A percentile compares a stretch with the other conserved stretches of the same genome.
Evolutionary conservation across 371 early-diverging fungal species (phyloP).

Genomic region (Mucor sp.): DNA sequence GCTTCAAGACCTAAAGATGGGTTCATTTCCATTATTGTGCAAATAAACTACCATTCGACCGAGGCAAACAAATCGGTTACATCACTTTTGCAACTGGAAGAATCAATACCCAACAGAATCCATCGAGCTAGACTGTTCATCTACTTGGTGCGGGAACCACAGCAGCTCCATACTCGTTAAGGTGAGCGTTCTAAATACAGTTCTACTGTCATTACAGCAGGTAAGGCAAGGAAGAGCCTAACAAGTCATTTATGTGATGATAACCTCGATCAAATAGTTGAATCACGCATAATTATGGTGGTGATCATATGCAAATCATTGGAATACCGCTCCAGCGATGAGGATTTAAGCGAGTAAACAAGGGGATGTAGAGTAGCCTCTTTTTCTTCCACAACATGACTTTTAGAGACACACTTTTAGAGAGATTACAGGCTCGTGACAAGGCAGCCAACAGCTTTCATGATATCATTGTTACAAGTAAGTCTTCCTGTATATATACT

Average conservation of each 20-base stretch:
- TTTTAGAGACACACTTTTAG: constrained; percentile 23
- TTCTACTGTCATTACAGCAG: neutral
- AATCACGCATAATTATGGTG: neutral
- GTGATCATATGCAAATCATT: neutral
- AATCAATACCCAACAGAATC: too few relatives aligned
- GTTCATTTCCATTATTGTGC: neutral
- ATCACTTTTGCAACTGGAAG: too few relatives aligned
- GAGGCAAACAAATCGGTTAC: too few relatives aligned
- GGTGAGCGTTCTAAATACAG: too few relatives aligned
- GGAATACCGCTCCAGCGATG: neutral
- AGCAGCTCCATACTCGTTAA: too few relatives aligned
- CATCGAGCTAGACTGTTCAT: too few relatives aligned
- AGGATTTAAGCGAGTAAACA: neutral
- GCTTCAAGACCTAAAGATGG: neutral
- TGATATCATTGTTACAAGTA: constrained; percentile 32
- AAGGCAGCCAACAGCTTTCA: constrained; percentile 26
- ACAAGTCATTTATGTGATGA: neutral
- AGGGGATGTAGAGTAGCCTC: neutral
- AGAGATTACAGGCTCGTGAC: constrained; percentile 25
- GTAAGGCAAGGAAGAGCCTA: neutral
- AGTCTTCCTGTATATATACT: neutral
- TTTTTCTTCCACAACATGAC: constrained; percentile 15
- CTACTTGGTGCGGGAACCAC: too few relatives aligned
- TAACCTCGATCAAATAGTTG: neutral
- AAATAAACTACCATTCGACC: neutral